Evolutionary conservation across 768 basidiomycete species (phyloP).

Genomic region (Mycena sanguinolenta): DNA sequence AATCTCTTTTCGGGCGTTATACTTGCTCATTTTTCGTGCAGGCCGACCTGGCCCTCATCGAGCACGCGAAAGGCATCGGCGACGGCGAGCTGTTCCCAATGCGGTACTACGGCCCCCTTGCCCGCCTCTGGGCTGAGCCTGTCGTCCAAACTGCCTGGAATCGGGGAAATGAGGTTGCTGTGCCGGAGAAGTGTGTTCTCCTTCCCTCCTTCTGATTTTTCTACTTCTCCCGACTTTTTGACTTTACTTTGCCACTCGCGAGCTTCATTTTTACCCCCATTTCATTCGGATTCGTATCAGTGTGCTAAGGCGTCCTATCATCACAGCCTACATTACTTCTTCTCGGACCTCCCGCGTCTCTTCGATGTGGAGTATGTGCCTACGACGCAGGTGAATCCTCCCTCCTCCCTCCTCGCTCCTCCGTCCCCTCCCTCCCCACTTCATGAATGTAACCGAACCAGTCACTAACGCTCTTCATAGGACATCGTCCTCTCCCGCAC

Average conservation of each 20-base stretch:
- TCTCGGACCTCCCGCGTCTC: slow-evolving; percentile 80
- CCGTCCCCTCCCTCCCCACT: no score
- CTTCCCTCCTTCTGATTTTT: no score
- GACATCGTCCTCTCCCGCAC: no score
- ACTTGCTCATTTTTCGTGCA: slow-evolving; percentile 23
- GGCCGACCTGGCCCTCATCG: slow-evolving; percentile 71
- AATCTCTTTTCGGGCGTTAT: no score
- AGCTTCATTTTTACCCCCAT: no score
- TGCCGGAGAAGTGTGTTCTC: slow-evolving; percentile 83
- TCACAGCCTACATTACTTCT: slow-evolving; percentile 77
- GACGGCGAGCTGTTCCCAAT: slow-evolving; percentile 87
- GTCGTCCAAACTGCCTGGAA: slow-evolving; percentile 80
- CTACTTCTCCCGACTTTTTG: no score
- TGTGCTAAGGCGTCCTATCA: no score
- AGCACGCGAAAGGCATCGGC: slow-evolving; percentile 76
- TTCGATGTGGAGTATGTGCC: slow-evolving; percentile 83
- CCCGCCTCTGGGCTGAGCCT: slow-evolving; percentile 82
- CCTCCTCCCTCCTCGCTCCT: no score
- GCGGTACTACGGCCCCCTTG: slow-evolving; percentile 75
- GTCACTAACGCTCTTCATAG: no score
- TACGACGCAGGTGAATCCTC: slow-evolving; percentile 43
- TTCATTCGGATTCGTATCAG: no score
- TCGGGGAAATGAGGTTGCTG: slow-evolving; percentile 89
- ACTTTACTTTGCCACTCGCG: no score
- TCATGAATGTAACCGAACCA: no score